Percentiles rank a stretch among this genome's conserved stretches.
Evolutionary conservation across 225 moss, liverwort and hornwort genomes (phyloP).

Genomic region (Takakia lepidozioides): DNA sequence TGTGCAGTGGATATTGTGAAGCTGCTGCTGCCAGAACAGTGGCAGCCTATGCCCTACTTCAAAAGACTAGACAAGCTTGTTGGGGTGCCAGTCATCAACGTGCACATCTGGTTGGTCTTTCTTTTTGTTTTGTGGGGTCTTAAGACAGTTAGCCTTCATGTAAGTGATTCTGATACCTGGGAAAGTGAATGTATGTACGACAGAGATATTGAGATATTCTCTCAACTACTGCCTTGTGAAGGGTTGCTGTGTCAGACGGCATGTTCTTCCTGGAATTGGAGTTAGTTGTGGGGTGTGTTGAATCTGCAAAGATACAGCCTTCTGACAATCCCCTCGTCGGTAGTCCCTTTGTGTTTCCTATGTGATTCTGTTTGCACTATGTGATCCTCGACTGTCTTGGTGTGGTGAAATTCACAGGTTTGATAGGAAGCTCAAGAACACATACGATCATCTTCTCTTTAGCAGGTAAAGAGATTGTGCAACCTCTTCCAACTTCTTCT

Average conservation of each 20-base stretch:
- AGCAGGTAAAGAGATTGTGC: conserved; percentile 51
- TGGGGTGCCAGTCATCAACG: conserved; percentile 94
- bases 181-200: no score
- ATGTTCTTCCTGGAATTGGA: neutral
- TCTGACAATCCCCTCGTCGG: no score
- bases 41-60: conserved; percentile 83
- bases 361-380: no score
- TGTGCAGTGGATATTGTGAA: conserved; percentile 83
- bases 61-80: conserved; percentile 92
- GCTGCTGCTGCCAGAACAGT: conserved; percentile 63
- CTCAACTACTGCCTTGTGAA: neutral
- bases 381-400: no score
- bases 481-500: no score
- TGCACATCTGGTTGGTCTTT: conserved; percentile 74
- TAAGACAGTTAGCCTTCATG: no score
- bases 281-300: neutral
- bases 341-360: no score
- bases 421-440: conserved; percentile 67
- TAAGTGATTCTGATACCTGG: no score
- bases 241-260: neutral
- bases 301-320: neutral
- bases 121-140: no score
- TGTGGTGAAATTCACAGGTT: conserved; percentile 59
- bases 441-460: conserved; percentile 89
- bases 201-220: neutral